Evolutionary conservation across 352 stramenopile species (phyloP), one percentile per base, ranked within the genome.

Genomic region (Thalassiosira oceanica): DNA sequence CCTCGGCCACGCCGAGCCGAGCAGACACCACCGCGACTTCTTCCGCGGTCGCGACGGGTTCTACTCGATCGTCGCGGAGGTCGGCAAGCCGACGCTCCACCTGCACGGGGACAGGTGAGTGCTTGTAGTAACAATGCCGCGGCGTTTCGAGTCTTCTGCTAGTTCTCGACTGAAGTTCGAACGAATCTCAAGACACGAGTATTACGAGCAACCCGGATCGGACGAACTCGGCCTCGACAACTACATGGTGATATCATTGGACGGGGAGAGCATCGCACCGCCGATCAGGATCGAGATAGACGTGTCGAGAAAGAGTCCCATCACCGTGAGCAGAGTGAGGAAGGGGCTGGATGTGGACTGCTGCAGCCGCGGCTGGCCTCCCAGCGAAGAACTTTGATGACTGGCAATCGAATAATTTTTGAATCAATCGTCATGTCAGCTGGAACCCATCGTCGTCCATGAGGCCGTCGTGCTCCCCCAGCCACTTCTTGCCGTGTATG

Each of bases 1-100:
- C 1, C 51, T 89, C 8, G 78, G 64, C 21, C 84, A 89, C 67
- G 78, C 74, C 6, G 61, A 74, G 16, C 75, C 74, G 6, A 35
- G 48, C n/a, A 24, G 33, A 7, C 21, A 70, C 29, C 61, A 83
- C 26, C 29, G 56, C 13, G 50, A 61, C 7, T 89, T 89, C 46
- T 89, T 87, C 33, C 7, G 60, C 4, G 44, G 51, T 6, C 20
- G 20, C 0, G 16, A 49, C 24, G 53, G 46, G 2, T 65, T 83
- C 1, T 56, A 57, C 8, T 31, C 57, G 2, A 56, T 68, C 10
- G 42, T 87, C 0, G 31, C 66, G 24, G 27, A 57, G 2, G 45
- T 70, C 13, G 26, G 42, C 7, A 68, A 74, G 24, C 78, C 82
- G 2, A 63, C 74, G 20, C 23, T 80, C 6, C 78, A 89, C 39